Conservation (phyloP, 306 rosid species). For the Medicago lupulina region DNA sequence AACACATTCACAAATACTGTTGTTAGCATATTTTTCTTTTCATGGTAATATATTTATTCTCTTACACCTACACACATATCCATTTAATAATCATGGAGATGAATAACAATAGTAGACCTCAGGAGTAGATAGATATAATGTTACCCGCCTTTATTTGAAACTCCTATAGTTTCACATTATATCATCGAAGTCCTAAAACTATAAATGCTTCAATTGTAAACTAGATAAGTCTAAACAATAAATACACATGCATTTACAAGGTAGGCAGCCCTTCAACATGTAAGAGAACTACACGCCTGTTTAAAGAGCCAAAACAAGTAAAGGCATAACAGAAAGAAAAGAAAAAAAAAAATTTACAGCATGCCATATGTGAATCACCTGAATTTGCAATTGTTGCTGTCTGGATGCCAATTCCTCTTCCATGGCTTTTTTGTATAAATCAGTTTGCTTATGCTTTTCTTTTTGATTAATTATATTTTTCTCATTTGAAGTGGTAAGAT, state of each 20-base stretch:
- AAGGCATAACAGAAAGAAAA: neutral
- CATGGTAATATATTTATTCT: neutral
- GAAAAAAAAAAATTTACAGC: slow-evolving; percentile 6
- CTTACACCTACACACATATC: slow-evolving; percentile 4
- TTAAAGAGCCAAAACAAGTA: slow-evolving; percentile 29
- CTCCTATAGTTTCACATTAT: neutral
- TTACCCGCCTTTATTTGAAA: slow-evolving; percentile 16
- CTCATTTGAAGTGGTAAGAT: slow-evolving; percentile 35
- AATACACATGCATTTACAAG: neutral
- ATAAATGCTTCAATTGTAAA: neutral
- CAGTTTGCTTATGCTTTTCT: slow-evolving; percentile 86
- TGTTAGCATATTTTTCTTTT: neutral
- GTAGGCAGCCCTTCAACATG: slow-evolving; percentile 16
- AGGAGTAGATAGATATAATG: slow-evolving; percentile 5
- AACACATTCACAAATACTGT: neutral
- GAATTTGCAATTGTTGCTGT: slow-evolving; percentile 77
- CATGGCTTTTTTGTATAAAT: slow-evolving; percentile 76
- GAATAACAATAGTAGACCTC: slow-evolving; percentile 13
- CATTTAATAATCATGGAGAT: neutral
- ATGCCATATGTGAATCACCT: slow-evolving; percentile 57
- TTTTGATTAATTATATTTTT: slow-evolving; percentile 63
- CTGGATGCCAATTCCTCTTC: slow-evolving; percentile 93
- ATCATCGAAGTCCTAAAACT: slow-evolving; percentile 15
- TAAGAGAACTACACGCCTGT: neutral
- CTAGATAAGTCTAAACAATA: slow-evolving; percentile 14